Evolutionary conservation across 352 stramenopile species (phyloP), one percentile per base, ranked within the genome.

Genomic region (Phytophthora pisi): DNA sequence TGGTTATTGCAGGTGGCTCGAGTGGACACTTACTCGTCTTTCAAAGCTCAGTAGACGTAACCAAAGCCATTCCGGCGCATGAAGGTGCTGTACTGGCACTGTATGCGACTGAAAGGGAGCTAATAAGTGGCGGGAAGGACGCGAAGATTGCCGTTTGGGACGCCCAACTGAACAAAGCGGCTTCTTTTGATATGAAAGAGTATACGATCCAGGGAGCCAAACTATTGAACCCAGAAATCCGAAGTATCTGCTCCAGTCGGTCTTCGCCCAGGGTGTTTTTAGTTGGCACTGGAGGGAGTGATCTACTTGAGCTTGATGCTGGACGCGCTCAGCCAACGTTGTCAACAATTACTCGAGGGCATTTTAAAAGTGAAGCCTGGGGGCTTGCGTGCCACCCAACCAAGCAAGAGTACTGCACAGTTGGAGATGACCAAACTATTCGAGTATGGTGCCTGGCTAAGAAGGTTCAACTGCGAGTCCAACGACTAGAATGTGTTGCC

Each of bases 71-170:
- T 11, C 75, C 70, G 9, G 88, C 69, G 0, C 89, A 96, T 52
- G 64, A 68, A 0, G 68, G 30, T 20, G 60, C 65, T 2, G 77
- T 86, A 2, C 75, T 80, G 28, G 81, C 88, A 7, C 57, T 96
- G 3, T 86, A 77, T 46, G 61, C 76, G n/a, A 66, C 64, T 5
- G 56, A 78, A 51, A 64, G 76, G 1, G 88, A 92, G 52, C 64
- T 98, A 6, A 68, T 97, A 13, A 96, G 81, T 24, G 94, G 90
- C 0, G 81, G 89, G 18, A 97, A 97, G 60, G 92, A 98, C 49
- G 86, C 85, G 3, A 87, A 89, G 38, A 78, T 98, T 45, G 87
- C 90, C 53, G 55, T 97, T 18, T 98, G 92, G 91, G 91, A 93
- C 62, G 18, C 57, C 5, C 74, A 91, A 26, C 20, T 77, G 7